phyloP scores from a whole-genome alignment of 495 filamentous ascomycete species.

The Hypoxylon lenormandii region DNA sequence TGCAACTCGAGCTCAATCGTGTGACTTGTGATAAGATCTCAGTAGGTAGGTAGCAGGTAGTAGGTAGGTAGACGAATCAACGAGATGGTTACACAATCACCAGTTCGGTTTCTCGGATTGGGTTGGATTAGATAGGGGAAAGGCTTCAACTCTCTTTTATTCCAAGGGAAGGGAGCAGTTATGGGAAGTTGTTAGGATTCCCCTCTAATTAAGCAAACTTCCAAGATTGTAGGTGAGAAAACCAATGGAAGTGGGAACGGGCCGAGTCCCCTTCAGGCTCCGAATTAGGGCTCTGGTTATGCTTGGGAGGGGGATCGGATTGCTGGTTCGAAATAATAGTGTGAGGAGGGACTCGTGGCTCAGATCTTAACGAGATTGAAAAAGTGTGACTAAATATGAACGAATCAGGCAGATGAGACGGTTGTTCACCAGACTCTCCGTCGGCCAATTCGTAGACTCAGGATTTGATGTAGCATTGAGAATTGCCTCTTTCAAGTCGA shows the following conservation, averaged over 20 bases:
- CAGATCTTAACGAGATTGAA: constrained; percentile 5
- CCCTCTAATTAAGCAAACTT: constrained; percentile 39
- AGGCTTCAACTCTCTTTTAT: constrained; percentile 3
- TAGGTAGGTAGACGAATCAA: constrained; percentile 19
- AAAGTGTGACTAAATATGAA: constrained; percentile 37
- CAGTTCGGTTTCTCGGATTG: not conserved
- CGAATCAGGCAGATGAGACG: constrained; percentile 26
- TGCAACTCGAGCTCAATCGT: constrained; percentile 14
- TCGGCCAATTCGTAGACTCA: constrained; percentile 14
- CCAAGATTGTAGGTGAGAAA: constrained; percentile 20
- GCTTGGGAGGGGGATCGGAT: constrained; percentile 6
- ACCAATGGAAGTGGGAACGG: constrained; percentile 31
- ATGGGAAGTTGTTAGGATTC: constrained; percentile 12
- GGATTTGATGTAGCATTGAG: constrained; percentile 29
- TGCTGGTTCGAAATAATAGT: constrained; percentile 8
- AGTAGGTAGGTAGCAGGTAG: constrained; percentile 27
- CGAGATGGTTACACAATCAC: not conserved
- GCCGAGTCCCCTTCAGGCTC: constrained; percentile 36
- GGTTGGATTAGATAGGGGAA: not conserved
- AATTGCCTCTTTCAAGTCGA: constrained; percentile 27
- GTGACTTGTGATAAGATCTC: constrained; percentile 13
- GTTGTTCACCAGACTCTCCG: constrained; percentile 10
- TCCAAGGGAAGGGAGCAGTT: constrained; percentile 12
- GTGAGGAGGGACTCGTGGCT: constrained; percentile 10
- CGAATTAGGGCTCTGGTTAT: constrained; percentile 38